phyloP scores from a whole-genome alignment of 345 rosid species.

The Populus euphratica region DNA sequence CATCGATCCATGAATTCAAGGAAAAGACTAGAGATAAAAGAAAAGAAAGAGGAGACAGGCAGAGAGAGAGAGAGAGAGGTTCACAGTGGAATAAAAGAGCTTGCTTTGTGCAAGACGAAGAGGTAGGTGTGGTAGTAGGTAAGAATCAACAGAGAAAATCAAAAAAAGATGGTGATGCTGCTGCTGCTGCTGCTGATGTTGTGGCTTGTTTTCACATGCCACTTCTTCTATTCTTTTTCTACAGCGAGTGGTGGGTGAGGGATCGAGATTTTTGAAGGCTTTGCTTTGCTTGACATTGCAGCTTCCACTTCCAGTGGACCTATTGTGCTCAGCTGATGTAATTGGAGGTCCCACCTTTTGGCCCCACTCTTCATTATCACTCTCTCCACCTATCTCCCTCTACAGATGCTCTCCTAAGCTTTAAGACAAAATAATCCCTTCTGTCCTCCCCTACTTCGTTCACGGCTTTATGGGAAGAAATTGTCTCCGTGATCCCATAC shows the following conservation, averaged over 20 bases:
- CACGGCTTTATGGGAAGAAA: conserved; percentile 16
- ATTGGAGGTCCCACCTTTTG: conserved; percentile 34
- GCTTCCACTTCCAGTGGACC: conserved; percentile 42
- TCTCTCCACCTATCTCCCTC: conserved; percentile 12
- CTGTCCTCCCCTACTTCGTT: background rate
- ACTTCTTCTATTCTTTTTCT: background rate
- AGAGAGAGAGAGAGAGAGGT: conserved; percentile 14
- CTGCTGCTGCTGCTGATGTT: conserved; percentile 17
- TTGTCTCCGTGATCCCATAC: conserved; percentile 12
- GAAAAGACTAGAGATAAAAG: conserved; percentile 15
- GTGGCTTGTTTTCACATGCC: conserved; percentile 8
- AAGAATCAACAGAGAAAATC: conserved; percentile 16
- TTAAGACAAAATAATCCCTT: conserved; percentile 10
- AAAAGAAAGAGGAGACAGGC: background rate
- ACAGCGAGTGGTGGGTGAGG: conserved; percentile 33
- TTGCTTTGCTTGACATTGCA: conserved; percentile 52
- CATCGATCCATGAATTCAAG: conserved; percentile 45
- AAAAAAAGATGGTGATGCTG: conserved; percentile 7
- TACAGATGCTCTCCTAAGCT: conserved; percentile 7
- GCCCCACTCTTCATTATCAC: conserved; percentile 20
- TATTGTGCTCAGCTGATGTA: conserved; percentile 30
- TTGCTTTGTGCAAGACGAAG: conserved; percentile 36
- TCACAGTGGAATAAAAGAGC: conserved; percentile 25
- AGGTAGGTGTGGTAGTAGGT: conserved; percentile 41
- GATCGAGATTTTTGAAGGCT: conserved; percentile 27